Evolutionary conservation across 2,329 filamentous ascomycete species (phyloP).

Genomic region (Gliomastix tumulicola): DNA sequence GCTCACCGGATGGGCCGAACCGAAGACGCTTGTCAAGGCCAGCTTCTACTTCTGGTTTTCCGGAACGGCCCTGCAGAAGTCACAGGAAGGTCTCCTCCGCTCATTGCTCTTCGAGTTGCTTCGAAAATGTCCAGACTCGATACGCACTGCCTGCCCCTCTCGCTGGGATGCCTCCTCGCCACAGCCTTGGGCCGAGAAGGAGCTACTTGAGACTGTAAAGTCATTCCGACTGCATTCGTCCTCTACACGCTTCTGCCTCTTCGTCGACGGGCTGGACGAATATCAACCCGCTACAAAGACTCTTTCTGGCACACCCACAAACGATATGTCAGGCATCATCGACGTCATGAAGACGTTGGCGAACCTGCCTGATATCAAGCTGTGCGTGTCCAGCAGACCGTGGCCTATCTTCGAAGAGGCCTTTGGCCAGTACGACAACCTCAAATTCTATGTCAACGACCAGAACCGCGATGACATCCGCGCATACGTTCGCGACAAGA

Average conservation of each 20-base stretch:
- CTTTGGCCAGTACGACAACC: neutral
- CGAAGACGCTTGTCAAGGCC: too few relatives aligned
- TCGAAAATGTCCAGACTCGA: neutral
- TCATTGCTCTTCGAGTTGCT: neutral
- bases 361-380: slow-evolving; percentile 12
- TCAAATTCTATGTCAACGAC: slow-evolving; percentile 1
- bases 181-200: neutral
- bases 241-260: slow-evolving; percentile 9
- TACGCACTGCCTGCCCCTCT: neutral
- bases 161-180: too few relatives aligned
- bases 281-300: slow-evolving; percentile 5
- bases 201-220: slow-evolving; percentile 1
- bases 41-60: too few relatives aligned
- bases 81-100: too few relatives aligned
- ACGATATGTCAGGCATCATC: slow-evolving; percentile 3
- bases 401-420: slow-evolving; percentile 7
- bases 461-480: slow-evolving; percentile 2
- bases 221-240: neutral
- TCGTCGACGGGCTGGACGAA: slow-evolving; percentile 17
- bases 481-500: slow-evolving; percentile 1
- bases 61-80: too few relatives aligned
- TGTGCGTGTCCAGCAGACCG: slow-evolving; percentile 20
- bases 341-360: slow-evolving; percentile 3
- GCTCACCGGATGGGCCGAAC: too few relatives aligned
- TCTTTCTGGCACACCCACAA: neutral